Base-by-base conservation (phyloP, 2,329 filamentous ascomycete genomes). In the Alternaria ventricosa region DNA sequence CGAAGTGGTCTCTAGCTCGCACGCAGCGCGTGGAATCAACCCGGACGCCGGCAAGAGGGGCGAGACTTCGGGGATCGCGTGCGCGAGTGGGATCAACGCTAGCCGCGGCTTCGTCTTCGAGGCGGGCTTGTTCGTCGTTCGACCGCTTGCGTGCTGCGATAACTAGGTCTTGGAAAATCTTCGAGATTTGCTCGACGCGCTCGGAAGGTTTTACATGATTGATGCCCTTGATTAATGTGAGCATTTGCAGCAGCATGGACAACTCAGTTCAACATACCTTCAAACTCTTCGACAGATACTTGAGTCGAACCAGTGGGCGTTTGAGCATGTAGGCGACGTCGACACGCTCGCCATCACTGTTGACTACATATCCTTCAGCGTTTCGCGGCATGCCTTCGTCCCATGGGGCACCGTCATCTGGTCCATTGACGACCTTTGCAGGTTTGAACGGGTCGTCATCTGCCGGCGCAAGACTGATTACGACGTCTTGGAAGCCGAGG, bases 321-420 rank as follows among this genome's bases (percentile, higher is more conserved):
- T 97, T 97, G 56, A 99, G 84, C 49, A 99, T 85, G 79, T 96
- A 96, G 8, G 94, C 94, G 51, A 99, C 96, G 77, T 98, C 96
- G 9, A 97, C 94, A 55, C 93, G 89, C 78, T 97, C 93, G 12
- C 95, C 96, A 66, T 95, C 87, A 33, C 88, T 88, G 69, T 94
- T 89, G 54, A 89, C 81, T 15, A 89, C 82, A 71, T 90, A 87
- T 11, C 87, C 87, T 64, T 88, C 84, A 49, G 87, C 83, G 73
- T 90, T 87, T 66, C 86, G 82, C 33, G 85, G 83, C 77, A 89
- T 82, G 5, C 80, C 82, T 45, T 87, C 85, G 60, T 88, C 86
- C 75, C 85, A 85, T 5, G 82, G 82, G 12, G 84, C 82, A 33
- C 83, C 79, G 63, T 81, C 80, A 3, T 75, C 77, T 83, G 90